Evolutionary conservation across 257 asterid genomes (phyloP).

Genomic region (Plectranthus barbatus): DNA sequence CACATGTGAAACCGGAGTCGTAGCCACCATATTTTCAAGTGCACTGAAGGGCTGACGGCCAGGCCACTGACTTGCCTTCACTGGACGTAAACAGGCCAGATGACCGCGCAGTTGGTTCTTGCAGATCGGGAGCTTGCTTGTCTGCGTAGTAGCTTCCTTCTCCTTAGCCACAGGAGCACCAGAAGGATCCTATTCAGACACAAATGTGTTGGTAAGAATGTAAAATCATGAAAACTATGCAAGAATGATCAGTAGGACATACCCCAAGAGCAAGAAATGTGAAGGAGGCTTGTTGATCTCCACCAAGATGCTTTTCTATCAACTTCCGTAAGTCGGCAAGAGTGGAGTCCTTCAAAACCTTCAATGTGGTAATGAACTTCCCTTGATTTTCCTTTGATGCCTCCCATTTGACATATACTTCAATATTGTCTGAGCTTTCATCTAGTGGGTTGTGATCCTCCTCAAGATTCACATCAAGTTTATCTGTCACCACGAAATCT

Average conservation of each 20-base stretch:
- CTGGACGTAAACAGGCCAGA: slow-evolving; percentile 56
- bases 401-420: slow-evolving; percentile 78
- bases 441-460: slow-evolving; percentile 31
- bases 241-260: neutral
- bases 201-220: neutral
- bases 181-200: slow-evolving; percentile 45
- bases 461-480: slow-evolving; percentile 23
- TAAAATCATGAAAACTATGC: neutral
- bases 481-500: slow-evolving; percentile 11
- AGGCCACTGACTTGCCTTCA: slow-evolving; percentile 22
- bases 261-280: slow-evolving; percentile 59
- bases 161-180: slow-evolving; percentile 67
- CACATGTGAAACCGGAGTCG: slow-evolving; percentile 29
- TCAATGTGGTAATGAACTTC: slow-evolving; percentile 48
- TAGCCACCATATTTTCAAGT: slow-evolving; percentile 41
- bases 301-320: slow-evolving; percentile 67
- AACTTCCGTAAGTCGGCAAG: slow-evolving; percentile 77
- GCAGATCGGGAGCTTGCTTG: slow-evolving; percentile 58
- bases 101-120: slow-evolving; percentile 46
- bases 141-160: slow-evolving; percentile 36
- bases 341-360: slow-evolving; percentile 52
- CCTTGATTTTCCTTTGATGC: slow-evolving; percentile 72
- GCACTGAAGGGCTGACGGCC: slow-evolving; percentile 41
- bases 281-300: slow-evolving; percentile 53
- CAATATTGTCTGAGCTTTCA: slow-evolving; percentile 23